Conservation (phyloP, 441 rosid genomes). For the Adansonia grandidieri region DNA sequence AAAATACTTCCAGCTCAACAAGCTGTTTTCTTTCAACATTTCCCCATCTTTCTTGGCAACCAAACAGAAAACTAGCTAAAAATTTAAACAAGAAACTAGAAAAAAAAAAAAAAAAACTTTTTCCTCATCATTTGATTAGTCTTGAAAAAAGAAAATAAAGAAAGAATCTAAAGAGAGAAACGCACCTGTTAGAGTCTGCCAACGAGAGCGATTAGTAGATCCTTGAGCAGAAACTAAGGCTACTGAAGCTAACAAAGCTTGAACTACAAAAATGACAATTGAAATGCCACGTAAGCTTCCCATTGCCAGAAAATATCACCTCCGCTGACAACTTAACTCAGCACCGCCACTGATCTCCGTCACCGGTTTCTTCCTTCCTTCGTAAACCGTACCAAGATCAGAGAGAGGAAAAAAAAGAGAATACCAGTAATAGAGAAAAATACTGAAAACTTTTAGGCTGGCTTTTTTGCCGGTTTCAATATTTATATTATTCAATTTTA, state of each 20-base stretch:
- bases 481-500: conserved; percentile 17
- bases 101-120: neutral
- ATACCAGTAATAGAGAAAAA: conserved; percentile 16
- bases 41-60: neutral
- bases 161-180: neutral
- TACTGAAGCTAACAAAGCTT: conserved; percentile 31
- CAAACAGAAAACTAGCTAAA: conserved; percentile 1
- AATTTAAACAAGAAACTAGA: neutral
- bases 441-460: conserved; percentile 20
- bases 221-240: conserved; percentile 66
- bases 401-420: conserved; percentile 18
- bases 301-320: conserved; percentile 48
- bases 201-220: conserved; percentile 47
- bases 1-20: neutral
- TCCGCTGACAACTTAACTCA: conserved; percentile 33
- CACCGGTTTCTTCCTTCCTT: conserved; percentile 27
- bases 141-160: neutral
- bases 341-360: conserved; percentile 32
- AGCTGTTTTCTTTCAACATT: conserved; percentile 17
- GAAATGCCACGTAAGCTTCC: conserved; percentile 24
- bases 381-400: conserved; percentile 36
- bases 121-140: neutral
- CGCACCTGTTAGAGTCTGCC: conserved; percentile 52
- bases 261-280: conserved; percentile 36
- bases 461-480: conserved; percentile 2